Conservation (phyloP, 352 stramenopile species). For the Thalassiosira hispida region DNA sequence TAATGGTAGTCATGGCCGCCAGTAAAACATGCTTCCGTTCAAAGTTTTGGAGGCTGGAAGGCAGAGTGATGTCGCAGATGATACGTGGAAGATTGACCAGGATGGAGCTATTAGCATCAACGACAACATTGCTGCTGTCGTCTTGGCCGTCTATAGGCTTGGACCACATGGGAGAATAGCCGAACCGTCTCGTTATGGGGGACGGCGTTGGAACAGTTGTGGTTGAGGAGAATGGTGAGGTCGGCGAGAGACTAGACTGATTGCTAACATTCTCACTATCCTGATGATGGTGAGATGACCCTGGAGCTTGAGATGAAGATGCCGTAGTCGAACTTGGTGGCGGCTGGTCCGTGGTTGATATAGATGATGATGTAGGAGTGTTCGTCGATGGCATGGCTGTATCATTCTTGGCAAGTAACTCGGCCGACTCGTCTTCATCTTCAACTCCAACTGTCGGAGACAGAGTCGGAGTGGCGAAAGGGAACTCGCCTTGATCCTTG, state of each 20-base stretch:
- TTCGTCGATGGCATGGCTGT: conserved; percentile 9
- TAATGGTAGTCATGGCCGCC: conserved; percentile 35
- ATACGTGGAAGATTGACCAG: conserved; percentile 39
- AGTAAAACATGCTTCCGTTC: conserved; percentile 36
- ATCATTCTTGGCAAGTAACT: not conserved
- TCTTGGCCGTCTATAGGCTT: too few relatives aligned
- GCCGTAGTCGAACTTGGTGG: not conserved
- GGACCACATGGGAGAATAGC: not conserved
- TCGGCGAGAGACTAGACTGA: not conserved
- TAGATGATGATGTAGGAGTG: conserved; percentile 1
- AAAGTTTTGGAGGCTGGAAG: conserved; percentile 20
- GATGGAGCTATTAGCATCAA: not conserved
- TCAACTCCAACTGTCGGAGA: not conserved
- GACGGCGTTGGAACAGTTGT: not conserved
- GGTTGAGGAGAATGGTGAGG: not conserved
- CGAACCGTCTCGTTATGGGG: not conserved
- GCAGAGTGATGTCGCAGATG: conserved; percentile 46
- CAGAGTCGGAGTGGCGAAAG: too few relatives aligned
- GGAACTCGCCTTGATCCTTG: too few relatives aligned
- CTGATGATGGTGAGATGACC: too few relatives aligned
- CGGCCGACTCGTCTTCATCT: not conserved
- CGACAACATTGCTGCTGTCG: not conserved
- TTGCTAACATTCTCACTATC: too few relatives aligned
- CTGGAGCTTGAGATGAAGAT: not conserved
- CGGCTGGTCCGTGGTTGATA: not conserved